phyloP scores from a whole-genome alignment of 305 asterid species.

The Striga hermonthica region DNA sequence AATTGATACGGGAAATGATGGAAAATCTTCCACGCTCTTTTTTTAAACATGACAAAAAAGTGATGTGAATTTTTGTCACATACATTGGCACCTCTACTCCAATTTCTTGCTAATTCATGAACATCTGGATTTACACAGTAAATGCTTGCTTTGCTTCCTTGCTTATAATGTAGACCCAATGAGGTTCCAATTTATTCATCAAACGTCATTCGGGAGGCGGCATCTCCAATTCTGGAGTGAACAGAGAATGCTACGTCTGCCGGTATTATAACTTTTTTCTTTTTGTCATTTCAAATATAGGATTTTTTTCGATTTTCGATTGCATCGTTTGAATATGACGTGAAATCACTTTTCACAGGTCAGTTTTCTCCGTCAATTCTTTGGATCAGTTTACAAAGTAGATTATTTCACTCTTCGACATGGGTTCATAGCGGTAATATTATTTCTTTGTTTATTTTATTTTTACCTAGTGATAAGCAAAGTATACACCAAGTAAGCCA shows the following conservation, averaged over 20 bases:
- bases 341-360: conserved; percentile 40
- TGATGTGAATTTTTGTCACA: too few relatives aligned
- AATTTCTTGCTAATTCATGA: not conserved
- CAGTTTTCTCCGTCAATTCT: conserved; percentile 64
- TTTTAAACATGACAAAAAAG: too few relatives aligned
- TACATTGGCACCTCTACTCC: too few relatives aligned
- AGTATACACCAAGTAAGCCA: not conserved
- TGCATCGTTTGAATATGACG: conserved; percentile 9
- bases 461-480: conserved; percentile 1
- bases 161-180: conserved; percentile 46
- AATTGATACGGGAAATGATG: too few relatives aligned
- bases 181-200: conserved; percentile 68
- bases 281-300: not conserved
- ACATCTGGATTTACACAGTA: not conserved
- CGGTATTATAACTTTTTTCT: conserved; percentile 35
- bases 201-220: conserved; percentile 69
- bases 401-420: conserved; percentile 74
- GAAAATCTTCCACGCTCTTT: too few relatives aligned
- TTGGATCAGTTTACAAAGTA: conserved; percentile 56
- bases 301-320: not conserved
- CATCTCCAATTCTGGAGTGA: conserved; percentile 70
- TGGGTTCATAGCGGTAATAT: conserved; percentile 67
- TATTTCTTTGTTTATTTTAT: not conserved
- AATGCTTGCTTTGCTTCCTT: conserved; percentile 15
- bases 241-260: conserved; percentile 49